Conservation (phyloP, 2,329 filamentous ascomycete species). For the Podosphaera fusca region DNA sequence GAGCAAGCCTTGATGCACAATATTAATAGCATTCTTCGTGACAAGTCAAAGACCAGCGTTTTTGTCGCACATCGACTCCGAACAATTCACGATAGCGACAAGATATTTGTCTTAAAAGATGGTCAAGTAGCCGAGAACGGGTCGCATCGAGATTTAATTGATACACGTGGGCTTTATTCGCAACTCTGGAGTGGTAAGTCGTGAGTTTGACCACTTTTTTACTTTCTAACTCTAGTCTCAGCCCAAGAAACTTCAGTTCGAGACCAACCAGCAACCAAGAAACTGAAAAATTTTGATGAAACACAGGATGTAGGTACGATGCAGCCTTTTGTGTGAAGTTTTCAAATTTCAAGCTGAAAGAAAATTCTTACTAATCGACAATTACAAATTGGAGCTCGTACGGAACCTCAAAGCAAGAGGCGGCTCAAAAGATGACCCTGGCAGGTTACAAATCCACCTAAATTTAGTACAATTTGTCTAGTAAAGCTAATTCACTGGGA, state of each 20-base stretch:
- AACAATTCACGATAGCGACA: conserved; percentile 81
- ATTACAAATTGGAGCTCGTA: too few relatives aligned
- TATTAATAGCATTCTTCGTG: conserved; percentile 76
- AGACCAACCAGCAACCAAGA: neutral
- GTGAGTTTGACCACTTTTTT: neutral
- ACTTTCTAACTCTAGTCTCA: conserved; percentile 13
- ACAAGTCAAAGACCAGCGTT: conserved; percentile 74
- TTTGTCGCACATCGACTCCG: conserved; percentile 83
- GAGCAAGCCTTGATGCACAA: conserved; percentile 78
- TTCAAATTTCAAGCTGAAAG: too few relatives aligned
- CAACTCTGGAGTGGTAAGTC: conserved; percentile 71
- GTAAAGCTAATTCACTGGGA: too few relatives aligned
- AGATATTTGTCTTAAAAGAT: conserved; percentile 75
- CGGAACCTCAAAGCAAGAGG: too few relatives aligned
- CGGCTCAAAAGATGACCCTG: too few relatives aligned
- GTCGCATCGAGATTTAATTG: conserved; percentile 65
- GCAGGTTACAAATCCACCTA: too few relatives aligned
- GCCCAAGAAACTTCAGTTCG: conserved; percentile 33
- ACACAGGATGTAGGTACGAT: neutral
- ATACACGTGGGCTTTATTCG: conserved; percentile 57
- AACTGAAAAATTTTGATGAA: neutral
- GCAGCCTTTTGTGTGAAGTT: neutral
- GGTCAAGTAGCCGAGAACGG: conserved; percentile 75
- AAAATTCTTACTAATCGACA: too few relatives aligned
- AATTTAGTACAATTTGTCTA: too few relatives aligned